Conservation (phyloP, 2,329 filamentous ascomycete genomes). For the Colletotrichum lindemuthianum region DNA sequence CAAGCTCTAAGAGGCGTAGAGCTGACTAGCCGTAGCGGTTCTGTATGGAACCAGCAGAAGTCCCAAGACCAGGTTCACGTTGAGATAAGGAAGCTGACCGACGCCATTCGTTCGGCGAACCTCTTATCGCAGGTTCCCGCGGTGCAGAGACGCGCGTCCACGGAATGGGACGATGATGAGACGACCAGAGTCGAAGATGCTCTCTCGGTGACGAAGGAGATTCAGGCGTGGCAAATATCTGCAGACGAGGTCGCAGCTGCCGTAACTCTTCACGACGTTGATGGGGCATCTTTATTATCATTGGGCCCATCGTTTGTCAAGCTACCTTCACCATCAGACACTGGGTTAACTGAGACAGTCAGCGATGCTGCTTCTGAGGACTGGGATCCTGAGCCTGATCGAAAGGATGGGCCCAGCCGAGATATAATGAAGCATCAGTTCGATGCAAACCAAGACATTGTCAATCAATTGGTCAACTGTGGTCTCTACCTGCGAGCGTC, state of each 20-base stretch:
- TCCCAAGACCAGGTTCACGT: constrained; percentile 42
- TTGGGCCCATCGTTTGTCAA: constrained; percentile 8
- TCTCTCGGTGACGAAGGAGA: constrained; percentile 37
- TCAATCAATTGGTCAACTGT: constrained; percentile 37
- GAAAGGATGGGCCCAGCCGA: constrained; percentile 34
- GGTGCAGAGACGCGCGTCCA: neutral
- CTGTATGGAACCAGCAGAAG: constrained; percentile 38
- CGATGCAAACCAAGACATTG: constrained; percentile 40
- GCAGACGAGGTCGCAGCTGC: constrained; percentile 41
- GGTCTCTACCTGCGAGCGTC: constrained; percentile 40
- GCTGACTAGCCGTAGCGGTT: constrained; percentile 32
- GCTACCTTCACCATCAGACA: neutral
- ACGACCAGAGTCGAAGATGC: constrained; percentile 25
- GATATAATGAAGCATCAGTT: constrained; percentile 39
- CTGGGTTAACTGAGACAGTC: neutral
- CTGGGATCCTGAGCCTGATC: constrained; percentile 42
- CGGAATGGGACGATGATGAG: constrained; percentile 32
- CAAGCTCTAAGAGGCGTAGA: neutral
- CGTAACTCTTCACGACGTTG: constrained; percentile 37
- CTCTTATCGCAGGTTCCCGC: constrained; percentile 29
- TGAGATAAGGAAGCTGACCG: constrained; percentile 41
- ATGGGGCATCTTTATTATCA: constrained; percentile 13
- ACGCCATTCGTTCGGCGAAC: constrained; percentile 37
- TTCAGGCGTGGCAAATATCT: constrained; percentile 41
- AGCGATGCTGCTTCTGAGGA: constrained; percentile 29